Conservation (phyloP, 1,284 basidiomycete genomes). For the Cryptococcus sp. region DNA sequence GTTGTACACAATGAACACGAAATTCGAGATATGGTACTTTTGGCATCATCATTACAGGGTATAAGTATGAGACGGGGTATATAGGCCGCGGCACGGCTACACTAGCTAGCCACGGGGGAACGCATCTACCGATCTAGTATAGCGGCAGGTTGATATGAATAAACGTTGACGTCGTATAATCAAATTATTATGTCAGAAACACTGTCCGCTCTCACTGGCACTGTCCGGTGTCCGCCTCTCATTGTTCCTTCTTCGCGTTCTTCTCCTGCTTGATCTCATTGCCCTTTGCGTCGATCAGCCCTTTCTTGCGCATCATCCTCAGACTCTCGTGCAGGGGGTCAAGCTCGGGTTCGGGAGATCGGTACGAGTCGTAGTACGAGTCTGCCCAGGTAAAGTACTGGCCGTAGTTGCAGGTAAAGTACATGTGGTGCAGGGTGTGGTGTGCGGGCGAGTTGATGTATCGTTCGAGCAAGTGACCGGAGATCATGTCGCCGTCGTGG, state of each 20-base stretch:
- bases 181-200: background rate
- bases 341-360: slow-evolving; percentile 76
- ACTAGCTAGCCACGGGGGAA: too few relatives aligned
- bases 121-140: too few relatives aligned
- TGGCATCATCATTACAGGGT: slow-evolving; percentile 9
- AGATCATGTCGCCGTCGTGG: slow-evolving; percentile 99
- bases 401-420: slow-evolving; percentile 96
- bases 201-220: background rate
- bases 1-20: background rate
- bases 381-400: slow-evolving; percentile 98
- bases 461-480: slow-evolving; percentile 83
- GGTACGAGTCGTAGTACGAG: slow-evolving; percentile 78
- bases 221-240: background rate
- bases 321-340: slow-evolving; percentile 76
- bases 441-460: slow-evolving; percentile 95
- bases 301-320: slow-evolving; percentile 52
- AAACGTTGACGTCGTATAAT: background rate
- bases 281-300: slow-evolving; percentile 38
- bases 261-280: slow-evolving; percentile 32
- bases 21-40: background rate
- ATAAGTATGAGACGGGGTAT: background rate
- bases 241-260: slow-evolving; percentile 18
- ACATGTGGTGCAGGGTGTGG: slow-evolving; percentile 93
- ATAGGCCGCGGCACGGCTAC: background rate
- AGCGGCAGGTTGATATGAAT: too few relatives aligned